Conservation (phyloP, 495 filamentous ascomycete genomes). For the Tuber umbilicatum region DNA sequence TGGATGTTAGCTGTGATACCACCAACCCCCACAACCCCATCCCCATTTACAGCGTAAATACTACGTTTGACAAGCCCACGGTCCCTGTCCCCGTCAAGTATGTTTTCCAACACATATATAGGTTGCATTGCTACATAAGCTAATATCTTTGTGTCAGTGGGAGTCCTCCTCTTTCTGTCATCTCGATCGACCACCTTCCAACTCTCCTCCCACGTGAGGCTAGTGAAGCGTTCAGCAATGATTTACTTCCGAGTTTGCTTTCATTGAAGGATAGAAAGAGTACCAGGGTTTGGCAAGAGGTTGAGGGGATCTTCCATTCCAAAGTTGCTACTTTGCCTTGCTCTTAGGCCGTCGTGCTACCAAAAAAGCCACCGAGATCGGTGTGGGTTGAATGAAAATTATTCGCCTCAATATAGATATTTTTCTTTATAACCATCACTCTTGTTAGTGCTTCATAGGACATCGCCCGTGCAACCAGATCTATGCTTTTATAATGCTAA, state of each 20-base stretch:
- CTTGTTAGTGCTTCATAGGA: background rate
- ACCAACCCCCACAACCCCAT: conserved; percentile 73
- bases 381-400: background rate
- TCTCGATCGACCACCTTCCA: conserved; percentile 87
- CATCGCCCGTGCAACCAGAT: background rate
- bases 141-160: conserved; percentile 43
- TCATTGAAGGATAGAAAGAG: conserved; percentile 67
- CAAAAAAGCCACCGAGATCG: background rate
- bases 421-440: background rate
- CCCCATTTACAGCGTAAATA: conserved; percentile 76
- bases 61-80: conserved; percentile 77
- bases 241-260: conserved; percentile 70
- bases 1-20: conserved; percentile 75
- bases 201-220: conserved; percentile 79
- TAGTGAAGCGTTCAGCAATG: conserved; percentile 75
- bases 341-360: background rate
- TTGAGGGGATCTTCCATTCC: conserved; percentile 75
- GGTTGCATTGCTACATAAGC: background rate
- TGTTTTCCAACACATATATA: conserved; percentile 8
- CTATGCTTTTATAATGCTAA: background rate
- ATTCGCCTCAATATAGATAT: background rate
- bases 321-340: conserved; percentile 64
- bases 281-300: conserved; percentile 71
- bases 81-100: conserved; percentile 57
- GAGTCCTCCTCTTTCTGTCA: conserved; percentile 62